Base-by-base conservation (phyloP, 2,329 filamentous ascomycete species). In the Elsinoe necatrix region DNA sequence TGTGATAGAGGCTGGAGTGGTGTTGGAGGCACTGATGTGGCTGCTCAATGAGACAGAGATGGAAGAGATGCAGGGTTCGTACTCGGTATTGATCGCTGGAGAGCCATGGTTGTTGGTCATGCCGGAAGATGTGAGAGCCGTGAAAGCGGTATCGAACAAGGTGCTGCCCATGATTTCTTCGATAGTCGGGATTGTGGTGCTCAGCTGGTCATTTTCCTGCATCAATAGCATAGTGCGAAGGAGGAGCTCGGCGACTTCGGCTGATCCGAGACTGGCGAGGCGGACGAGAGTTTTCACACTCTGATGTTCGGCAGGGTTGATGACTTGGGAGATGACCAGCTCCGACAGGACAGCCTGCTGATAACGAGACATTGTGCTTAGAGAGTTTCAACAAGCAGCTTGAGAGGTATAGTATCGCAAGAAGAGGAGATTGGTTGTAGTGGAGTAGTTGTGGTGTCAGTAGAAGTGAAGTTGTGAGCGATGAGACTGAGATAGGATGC, bases 231-330 rank as follows among this genome's bases (percentile, higher is more conserved):
- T 56, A 2, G 41, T 47, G 14, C 54, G 54, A 8, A 56, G 25
- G 20, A 56, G 20, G 3, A 56, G 29, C 29, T 56, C 54, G 18
- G 42, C 18, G n/a, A 56, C 29, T 27, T 56, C 54, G 16, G 41
- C n/a, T n/a, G 41, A 14, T 12, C 37, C 29, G 14, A 29, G 27
- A 25, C 23, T 25, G 27, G 21, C 29, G 8, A 45, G 23, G 18
- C 31, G 23, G 4, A 48, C 54, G 18, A 56, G 25, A n/a, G 54
- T 37, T 8, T 47, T 25, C 27, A 48, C 29, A 23, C 23, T 35
- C 25, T 29, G 39, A 16, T 37, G n/a, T 14, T 56, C 54, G 27
- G 23, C 20, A 8, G 31, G 27, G 39, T 34, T 18, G 23, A 21
- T 14, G 41, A 56, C 21, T 4, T 48, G 12, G 8, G 54, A 37